Evolutionary conservation across 1,139 yeast species (phyloP), one percentile per base, ranked within the genome.

Genomic region (Pichiaceae sp.): DNA sequence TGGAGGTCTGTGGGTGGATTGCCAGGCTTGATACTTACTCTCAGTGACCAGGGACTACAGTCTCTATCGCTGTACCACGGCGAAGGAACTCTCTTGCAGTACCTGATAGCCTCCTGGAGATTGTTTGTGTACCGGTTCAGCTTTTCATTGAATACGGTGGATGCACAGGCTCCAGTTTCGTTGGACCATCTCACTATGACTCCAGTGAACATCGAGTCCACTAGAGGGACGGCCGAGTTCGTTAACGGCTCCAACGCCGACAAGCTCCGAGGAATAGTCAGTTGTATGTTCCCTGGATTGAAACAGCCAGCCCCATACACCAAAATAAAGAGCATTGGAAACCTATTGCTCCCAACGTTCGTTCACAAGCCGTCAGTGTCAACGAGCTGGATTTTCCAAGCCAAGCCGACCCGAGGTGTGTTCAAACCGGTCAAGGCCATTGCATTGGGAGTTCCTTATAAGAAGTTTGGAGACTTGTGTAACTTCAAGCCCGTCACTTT

Each of bases 81-180:
- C 33, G 77, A 76, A 17, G 45, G 42, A 24, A 63, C 54, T 41
- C 49, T 77, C 21, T 49, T 70, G 25, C 64, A 70, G 31, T 81
- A 74, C 57, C 66, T 75, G 34, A 73, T 79, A 16, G 71, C 87
- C 3, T 75, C 91, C 0, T 87, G 96, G 96, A 68, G 96, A 46
- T 77, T 77, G 44, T 89, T 89, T 60, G 86, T 87, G n/a, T 86
- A 84, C 56, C 71, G 96, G 47, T 73, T 78, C 47, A 93, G 93
- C 3, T 72, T 84, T 35, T 67, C 71, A 31, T 56, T 86, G 38
- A 57, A 59, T 4, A 63, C 69, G 17, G 37, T 46, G 4, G 66
- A 60, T 14, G 53, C 69, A 12, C 55, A 57, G 3, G 52, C 58
- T 4, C 46, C 62, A 2, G 66, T 68, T 33, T 67, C 68, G 6